Evolutionary conservation across 2,329 filamentous ascomycete genomes (phyloP).

Genomic region (Curvularia sp.): DNA sequence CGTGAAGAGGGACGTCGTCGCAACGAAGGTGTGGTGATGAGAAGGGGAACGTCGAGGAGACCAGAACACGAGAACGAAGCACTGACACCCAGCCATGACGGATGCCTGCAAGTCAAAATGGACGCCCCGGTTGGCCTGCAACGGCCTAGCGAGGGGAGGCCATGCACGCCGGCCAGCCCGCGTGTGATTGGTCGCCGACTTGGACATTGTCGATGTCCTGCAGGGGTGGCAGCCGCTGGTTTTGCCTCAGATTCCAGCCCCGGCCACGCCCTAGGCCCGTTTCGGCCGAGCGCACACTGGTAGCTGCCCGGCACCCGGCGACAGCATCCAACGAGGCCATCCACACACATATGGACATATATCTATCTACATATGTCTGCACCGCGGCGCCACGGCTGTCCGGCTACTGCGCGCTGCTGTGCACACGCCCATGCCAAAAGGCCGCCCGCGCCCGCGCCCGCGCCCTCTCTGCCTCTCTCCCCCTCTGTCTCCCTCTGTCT

Average conservation of each 20-base stretch:
- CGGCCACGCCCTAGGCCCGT: conserved; percentile 14
- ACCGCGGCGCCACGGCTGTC: not conserved
- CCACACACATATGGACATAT: too few species aligned
- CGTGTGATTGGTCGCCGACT: conserved; percentile 25
- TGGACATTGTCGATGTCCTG: conserved; percentile 22
- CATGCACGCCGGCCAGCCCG: conserved; percentile 11
- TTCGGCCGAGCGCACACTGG: conserved; percentile 8
- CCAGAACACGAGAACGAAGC: conserved; percentile 38
- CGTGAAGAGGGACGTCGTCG: conserved; percentile 28
- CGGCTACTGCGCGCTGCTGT: not conserved
- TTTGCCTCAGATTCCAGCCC: conserved; percentile 26
- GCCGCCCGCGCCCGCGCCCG: conserved; percentile 2
- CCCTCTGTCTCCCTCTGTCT: too few species aligned
- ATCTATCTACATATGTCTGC: not conserved
- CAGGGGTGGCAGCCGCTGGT: conserved; percentile 25
- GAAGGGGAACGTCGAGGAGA: conserved; percentile 40
- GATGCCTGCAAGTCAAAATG: conserved; percentile 29
- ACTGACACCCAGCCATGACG: conserved; percentile 35
- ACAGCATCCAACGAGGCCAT: too few species aligned
- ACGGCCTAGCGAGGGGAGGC: conserved; percentile 25
- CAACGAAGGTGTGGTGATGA: conserved; percentile 32
- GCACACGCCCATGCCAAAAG: not conserved
- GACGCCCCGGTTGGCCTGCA: conserved; percentile 23
- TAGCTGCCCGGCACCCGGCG: not conserved
- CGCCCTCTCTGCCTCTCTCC: too few species aligned